Base-by-base conservation (phyloP, 805 yeast species). In the Wickerhamiella allomyrinae region DNA sequence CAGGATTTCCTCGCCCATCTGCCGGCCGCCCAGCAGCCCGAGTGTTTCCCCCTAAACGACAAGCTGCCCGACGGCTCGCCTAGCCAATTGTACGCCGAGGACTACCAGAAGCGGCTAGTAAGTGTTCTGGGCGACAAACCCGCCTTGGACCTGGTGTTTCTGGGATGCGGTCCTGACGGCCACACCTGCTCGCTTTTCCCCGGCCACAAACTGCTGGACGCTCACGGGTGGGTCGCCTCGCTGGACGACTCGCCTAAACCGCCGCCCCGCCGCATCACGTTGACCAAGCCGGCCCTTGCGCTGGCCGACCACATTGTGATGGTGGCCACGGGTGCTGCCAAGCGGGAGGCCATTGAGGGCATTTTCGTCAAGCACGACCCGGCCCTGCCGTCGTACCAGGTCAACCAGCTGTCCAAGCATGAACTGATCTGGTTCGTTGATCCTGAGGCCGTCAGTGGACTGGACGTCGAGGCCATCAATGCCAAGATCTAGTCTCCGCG, bases 141-240 rank as follows among this genome's bases (percentile, higher is more conserved):
- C 23, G 44, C 25, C 1, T 54, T 73, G 24, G 94, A 86, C 60
- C 64, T 85, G 52, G 65, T 86, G 19, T 64, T 85, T 43, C 68
- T 86, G 48, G 96, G 96, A 19, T 81, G 91, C 59, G 96, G 96
- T 7, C 95, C 95, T 27, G 96, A 86, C 56, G 96, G 95, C 29
- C 96, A 86, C 60, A 86, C 95, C 34, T 83, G 94, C 64, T 86
- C 95, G 1, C 67, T 86, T 48, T 86, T 86, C 73, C 95, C 95
- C 10, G 86, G 79, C 29, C 95, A 85, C 59, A 53, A 60, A 46
- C 68, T 84, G 53, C 67, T 86, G 43, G 89, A 79, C 56, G 58
- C 63, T 21, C 39, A 57, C 8, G 63, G 67, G 46, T 59, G 61
- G 34, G 77, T 86, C 44, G 74, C 87, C 8, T 62, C 74, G 54